phyloP scores from a whole-genome alignment of 2,329 filamentous ascomycete species.

The Ceratocystis harringtonii region DNA sequence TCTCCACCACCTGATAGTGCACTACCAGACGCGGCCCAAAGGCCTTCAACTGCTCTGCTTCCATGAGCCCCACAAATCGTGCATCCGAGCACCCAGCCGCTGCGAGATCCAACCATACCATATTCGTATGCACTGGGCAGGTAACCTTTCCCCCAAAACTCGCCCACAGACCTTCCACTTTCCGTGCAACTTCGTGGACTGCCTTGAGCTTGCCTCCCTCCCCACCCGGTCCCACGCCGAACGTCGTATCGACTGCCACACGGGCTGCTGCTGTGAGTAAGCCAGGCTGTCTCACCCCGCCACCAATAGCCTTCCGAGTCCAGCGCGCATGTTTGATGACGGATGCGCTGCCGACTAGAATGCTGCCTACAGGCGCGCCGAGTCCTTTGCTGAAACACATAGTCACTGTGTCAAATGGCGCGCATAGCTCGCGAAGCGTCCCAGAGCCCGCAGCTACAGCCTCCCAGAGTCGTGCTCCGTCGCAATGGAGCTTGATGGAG shows the following conservation, averaged over 20 bases:
- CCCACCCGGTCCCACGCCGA: constrained; percentile 26
- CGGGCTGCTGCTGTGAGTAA: constrained; percentile 56
- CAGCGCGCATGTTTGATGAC: constrained; percentile 29
- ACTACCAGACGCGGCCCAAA: constrained; percentile 31
- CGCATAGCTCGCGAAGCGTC: constrained; percentile 49
- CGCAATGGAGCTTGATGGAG: constrained; percentile 56
- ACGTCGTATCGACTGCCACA: constrained; percentile 44
- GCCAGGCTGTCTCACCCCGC: constrained; percentile 58
- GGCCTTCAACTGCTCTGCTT: constrained; percentile 30
- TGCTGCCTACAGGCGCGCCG: constrained; percentile 64
- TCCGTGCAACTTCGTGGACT: constrained; percentile 48
- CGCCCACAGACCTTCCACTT: constrained; percentile 55
- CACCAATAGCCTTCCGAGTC: constrained; percentile 55
- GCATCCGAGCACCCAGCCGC: constrained; percentile 34
- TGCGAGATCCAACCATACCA: constrained; percentile 70
- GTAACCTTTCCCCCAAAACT: constrained; percentile 51
- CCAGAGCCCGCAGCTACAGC: constrained; percentile 57
- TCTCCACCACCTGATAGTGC: constrained; percentile 47
- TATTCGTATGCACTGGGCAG: constrained; percentile 72
- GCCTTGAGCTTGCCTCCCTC: constrained; percentile 41
- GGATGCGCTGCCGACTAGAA: constrained; percentile 42
- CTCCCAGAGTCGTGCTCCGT: constrained; percentile 72
- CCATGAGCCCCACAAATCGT: constrained; percentile 28
- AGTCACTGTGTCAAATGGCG: constrained; percentile 57
- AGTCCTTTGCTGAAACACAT: constrained; percentile 74